phyloP scores from a whole-genome alignment of 1,139 yeast species.

The Lodderomyces orthopsilosis region DNA sequence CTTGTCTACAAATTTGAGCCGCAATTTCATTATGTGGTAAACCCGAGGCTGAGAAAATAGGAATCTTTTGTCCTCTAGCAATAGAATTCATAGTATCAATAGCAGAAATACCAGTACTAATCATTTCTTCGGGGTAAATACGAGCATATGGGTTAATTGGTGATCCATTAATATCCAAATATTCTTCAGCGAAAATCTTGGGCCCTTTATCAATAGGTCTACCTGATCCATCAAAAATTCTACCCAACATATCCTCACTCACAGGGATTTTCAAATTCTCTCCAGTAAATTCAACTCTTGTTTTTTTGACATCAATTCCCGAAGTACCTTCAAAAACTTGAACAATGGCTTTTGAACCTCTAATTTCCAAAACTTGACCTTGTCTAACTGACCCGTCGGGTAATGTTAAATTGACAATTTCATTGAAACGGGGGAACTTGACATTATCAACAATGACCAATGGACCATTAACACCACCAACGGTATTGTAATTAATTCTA shows the following conservation, averaged over 20 bases:
- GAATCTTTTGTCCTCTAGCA: conserved; percentile 99
- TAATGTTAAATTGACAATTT: conserved; percentile 90
- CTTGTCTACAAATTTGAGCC: conserved; percentile 99
- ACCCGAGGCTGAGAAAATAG: conserved; percentile 98
- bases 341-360: conserved; percentile 95
- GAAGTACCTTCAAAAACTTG: conserved; percentile 99
- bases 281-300: conserved; percentile 96
- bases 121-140: conserved; percentile 99
- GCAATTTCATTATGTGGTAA: conserved; percentile 99
- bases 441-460: conserved; percentile 94
- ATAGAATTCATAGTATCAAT: conserved; percentile 99
- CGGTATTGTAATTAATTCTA: conserved; percentile 89
- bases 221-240: conserved; percentile 98
- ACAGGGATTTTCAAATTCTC: conserved; percentile 90
- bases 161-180: conserved; percentile 95
- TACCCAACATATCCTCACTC: conserved; percentile 94
- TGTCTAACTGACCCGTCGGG: conserved; percentile 95
- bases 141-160: conserved; percentile 98
- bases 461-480: conserved; percentile 97
- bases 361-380: conserved; percentile 97
- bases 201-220: conserved; percentile 98
- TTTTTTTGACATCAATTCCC: conserved; percentile 96
- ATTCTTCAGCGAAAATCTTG: conserved; percentile 96
- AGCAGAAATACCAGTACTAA: conserved; percentile 96
- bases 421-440: conserved; percentile 93